Evolutionary conservation across 306 rosid species (phyloP).

Genomic region (Lathyrus aphaca): DNA sequence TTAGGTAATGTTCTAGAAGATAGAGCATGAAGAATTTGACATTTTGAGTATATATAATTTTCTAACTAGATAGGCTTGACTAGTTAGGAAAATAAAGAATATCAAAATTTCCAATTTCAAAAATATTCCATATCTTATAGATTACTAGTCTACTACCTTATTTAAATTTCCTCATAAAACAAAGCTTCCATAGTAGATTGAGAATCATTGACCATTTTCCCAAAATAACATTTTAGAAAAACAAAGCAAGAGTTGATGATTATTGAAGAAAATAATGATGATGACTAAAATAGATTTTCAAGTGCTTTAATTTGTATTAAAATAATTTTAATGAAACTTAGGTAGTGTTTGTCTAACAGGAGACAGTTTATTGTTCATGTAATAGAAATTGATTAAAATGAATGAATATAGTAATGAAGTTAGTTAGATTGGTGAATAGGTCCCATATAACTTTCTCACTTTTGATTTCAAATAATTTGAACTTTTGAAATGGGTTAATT

Average conservation of each 20-base stretch:
- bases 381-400: slow-evolving; percentile 31
- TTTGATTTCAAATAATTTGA: slow-evolving; percentile 45
- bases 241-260: slow-evolving; percentile 4
- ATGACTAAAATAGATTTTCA: slow-evolving; percentile 8
- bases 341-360: slow-evolving; percentile 35
- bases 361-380: slow-evolving; percentile 33
- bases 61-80: slow-evolving; percentile 2
- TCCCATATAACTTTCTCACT: slow-evolving; percentile 39
- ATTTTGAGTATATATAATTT: slow-evolving; percentile 19
- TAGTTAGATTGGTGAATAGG: slow-evolving; percentile 38
- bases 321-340: slow-evolving; percentile 14
- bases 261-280: background rate
- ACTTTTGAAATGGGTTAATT: slow-evolving; percentile 30
- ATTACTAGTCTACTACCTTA: background rate
- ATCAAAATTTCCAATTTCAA: background rate
- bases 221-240: background rate
- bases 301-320: background rate
- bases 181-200: background rate
- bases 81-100: background rate
- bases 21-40: slow-evolving; percentile 40
- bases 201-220: background rate
- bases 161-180: slow-evolving; percentile 1
- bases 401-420: slow-evolving; percentile 36
- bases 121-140: too few species aligned
- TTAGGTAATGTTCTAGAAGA: slow-evolving; percentile 22